phyloP scores from a whole-genome alignment of 2,329 filamentous ascomycete species.

The Epichloe coenophiala region DNA sequence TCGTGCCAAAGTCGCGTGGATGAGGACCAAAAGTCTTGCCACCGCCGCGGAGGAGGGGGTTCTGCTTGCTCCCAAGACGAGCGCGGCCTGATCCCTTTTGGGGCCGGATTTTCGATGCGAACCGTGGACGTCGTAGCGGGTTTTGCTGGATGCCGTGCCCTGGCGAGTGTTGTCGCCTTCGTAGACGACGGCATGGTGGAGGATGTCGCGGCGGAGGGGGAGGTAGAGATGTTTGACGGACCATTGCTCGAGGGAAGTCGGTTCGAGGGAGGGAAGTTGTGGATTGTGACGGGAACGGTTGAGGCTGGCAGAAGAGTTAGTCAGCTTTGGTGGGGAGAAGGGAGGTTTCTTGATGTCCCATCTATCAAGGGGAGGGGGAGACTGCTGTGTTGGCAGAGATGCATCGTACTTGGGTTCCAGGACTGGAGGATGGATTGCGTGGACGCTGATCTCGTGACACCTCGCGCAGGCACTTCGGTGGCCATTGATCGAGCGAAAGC shows the following conservation, averaged over 20 bases:
- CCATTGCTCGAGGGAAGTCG: slow-evolving; percentile 63
- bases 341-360: neutral
- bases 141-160: slow-evolving; percentile 76
- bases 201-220: slow-evolving; percentile 83
- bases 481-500: slow-evolving; percentile 43
- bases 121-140: slow-evolving; percentile 68
- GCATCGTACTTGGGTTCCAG: slow-evolving; percentile 31
- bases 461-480: slow-evolving; percentile 31
- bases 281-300: slow-evolving; percentile 71
- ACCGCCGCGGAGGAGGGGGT: slow-evolving; percentile 69
- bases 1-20: slow-evolving; percentile 78
- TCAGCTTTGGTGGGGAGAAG: neutral
- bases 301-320: slow-evolving; percentile 26
- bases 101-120: slow-evolving; percentile 67
- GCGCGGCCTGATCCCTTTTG: slow-evolving; percentile 81
- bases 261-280: slow-evolving; percentile 80
- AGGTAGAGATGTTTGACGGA: slow-evolving; percentile 72
- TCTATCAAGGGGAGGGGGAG: neutral
- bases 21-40: slow-evolving; percentile 85
- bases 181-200: slow-evolving; percentile 84
- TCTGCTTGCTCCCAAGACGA: slow-evolving; percentile 68
- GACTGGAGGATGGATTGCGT: slow-evolving; percentile 23
- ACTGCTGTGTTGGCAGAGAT: neutral
- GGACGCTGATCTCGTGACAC: slow-evolving; percentile 21
- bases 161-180: slow-evolving; percentile 82